Evolutionary conservation across 106 monocot species (phyloP), one percentile per base, ranked within the genome.

Genomic region (Allium sativum): DNA sequence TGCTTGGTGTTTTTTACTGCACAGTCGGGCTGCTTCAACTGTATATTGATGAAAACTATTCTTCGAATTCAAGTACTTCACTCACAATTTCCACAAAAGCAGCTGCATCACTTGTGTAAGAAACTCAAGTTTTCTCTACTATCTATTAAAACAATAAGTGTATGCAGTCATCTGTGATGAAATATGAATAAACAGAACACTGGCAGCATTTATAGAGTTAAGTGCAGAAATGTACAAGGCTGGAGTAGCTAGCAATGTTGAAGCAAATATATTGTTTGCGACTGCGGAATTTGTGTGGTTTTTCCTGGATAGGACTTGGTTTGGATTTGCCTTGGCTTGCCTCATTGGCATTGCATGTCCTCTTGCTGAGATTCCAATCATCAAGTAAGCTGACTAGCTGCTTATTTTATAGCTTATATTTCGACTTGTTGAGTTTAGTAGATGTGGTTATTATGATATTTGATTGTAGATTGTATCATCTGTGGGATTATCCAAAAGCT

Each of bases 191-290:
- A 40, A 10, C 18, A 58, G 11, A 58, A 58, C 21, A 6, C 76
- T 86, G 0, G 46, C 69, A 18, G 58, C 67, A 8, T 92, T 92
- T 66, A 65, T 76, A 18, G 86, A 80, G 58, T 7, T 81, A 68
- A 92, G 91, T 58, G 86, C 86, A 18, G 91, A 86, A 40, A 40
- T 86, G 81, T 83, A 86, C 78, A 83, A 71, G 59, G 57, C 70
- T 16, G 86, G 86, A n/a, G 66, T 83, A 21, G 52, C 83, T 9
- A 59, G 50, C 70, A 81, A 86, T 56, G 55, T 76, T n/a, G 91
- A 92, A 60, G 80, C 78, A 17, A 86, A 83, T 62, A 46, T 70
- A 8, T 45, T 92, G 44, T 92, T 92, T 42, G 86, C 78, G 0
- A 62, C 71, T 6, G 90, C 91, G 6, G 91, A 92, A 68, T 60